phyloP scores from a whole-genome alignment of 805 yeast genomes.

The Saccharomycopsis olivae region DNA sequence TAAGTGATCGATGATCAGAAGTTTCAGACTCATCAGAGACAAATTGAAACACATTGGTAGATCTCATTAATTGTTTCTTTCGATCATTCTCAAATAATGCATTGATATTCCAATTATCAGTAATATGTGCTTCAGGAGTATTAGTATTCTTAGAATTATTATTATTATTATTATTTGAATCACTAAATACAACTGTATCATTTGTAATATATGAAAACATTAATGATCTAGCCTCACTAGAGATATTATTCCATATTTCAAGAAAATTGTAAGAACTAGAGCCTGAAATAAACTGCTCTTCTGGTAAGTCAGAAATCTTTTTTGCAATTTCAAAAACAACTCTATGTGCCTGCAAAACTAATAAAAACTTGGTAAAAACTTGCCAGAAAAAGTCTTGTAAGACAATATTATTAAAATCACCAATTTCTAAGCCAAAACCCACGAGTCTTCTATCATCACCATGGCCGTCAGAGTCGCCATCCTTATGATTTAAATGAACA shows the following conservation, averaged over 20 bases:
- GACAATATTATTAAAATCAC: conserved; percentile 42
- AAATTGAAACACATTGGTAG: conserved; percentile 24
- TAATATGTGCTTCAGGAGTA: conserved; percentile 10
- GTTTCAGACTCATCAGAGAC: conserved; percentile 23
- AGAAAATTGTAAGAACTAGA: conserved; percentile 26
- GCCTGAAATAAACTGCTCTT: conserved; percentile 16
- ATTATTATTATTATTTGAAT: conserved; percentile 1
- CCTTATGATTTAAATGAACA: not conserved
- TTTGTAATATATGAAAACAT: conserved; percentile 28
- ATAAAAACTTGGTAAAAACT: conserved; percentile 51
- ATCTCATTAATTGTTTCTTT: conserved; percentile 2
- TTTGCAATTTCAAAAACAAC: conserved; percentile 49
- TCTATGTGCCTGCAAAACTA: conserved; percentile 60
- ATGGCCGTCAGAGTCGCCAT: not conserved
- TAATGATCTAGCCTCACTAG: conserved; percentile 30
- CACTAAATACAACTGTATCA: conserved; percentile 14
- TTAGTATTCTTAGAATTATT: conserved; percentile 2
- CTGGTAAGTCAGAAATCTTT: conserved; percentile 20
- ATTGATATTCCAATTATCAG: conserved; percentile 14
- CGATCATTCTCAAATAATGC: conserved; percentile 9
- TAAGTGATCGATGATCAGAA: conserved; percentile 19
- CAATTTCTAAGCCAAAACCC: conserved; percentile 29
- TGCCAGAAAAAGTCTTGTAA: conserved; percentile 63
- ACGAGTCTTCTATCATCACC: conserved; percentile 3
- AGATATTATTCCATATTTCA: conserved; percentile 35